Evolutionary conservation across 495 filamentous ascomycete species (phyloP).

Genomic region (Cairneyella variabilis): DNA sequence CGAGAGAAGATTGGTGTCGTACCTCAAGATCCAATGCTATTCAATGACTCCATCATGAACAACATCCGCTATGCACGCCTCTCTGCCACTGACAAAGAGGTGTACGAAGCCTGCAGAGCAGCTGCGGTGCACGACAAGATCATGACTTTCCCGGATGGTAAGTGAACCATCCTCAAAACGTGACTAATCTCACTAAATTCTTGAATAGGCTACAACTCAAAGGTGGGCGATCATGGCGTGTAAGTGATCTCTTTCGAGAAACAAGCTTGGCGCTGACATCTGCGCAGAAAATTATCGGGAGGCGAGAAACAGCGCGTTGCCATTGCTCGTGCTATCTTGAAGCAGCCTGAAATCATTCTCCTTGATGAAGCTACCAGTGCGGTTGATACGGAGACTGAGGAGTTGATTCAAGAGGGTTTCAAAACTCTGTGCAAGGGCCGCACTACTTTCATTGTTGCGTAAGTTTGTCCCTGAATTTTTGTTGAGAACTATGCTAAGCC

Average conservation of each 20-base stretch:
- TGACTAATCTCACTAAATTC: not conserved
- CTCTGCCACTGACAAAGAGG: constrained; percentile 56
- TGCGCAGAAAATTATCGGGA: constrained; percentile 56
- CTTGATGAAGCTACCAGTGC: constrained; percentile 56
- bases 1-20: constrained; percentile 69
- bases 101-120: constrained; percentile 66
- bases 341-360: constrained; percentile 50
- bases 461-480: constrained; percentile 26
- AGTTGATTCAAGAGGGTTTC: constrained; percentile 66
- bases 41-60: constrained; percentile 71
- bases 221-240: constrained; percentile 39
- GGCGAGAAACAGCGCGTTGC: constrained; percentile 75
- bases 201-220: constrained; percentile 40
- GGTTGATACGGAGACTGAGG: constrained; percentile 62
- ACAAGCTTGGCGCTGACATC: constrained; percentile 10
- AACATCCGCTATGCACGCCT: constrained; percentile 68
- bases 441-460: constrained; percentile 63
- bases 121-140: constrained; percentile 70
- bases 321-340: constrained; percentile 67
- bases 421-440: constrained; percentile 49
- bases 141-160: constrained; percentile 53
- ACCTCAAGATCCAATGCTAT: constrained; percentile 63
- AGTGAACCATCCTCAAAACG: constrained; percentile 13
- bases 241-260: constrained; percentile 10
- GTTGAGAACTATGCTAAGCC: too few relatives aligned